Conservation (phyloP, 192 early-diverging fungal species). For the Physocladia obscura region DNA sequence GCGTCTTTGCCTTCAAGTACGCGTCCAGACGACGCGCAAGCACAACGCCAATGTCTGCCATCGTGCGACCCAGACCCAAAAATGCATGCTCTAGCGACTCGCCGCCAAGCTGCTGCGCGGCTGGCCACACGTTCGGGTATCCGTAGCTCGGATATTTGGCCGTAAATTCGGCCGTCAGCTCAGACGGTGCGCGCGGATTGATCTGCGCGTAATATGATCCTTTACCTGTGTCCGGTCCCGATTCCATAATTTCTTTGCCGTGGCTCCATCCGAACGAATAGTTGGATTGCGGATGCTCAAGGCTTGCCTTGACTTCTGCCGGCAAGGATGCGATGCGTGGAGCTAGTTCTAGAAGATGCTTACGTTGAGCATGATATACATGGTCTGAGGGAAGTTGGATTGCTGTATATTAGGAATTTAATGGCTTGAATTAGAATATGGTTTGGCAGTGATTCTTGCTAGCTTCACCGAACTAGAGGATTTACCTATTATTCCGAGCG, state of each 20-base stretch:
- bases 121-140: conserved; percentile 61
- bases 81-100: conserved; percentile 1
- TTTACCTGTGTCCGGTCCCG: conserved; percentile 62
- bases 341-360: conserved; percentile 49
- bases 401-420: background rate
- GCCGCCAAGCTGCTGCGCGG: background rate
- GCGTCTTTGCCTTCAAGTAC: conserved; percentile 44
- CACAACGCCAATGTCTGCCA: conserved; percentile 54
- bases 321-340: conserved; percentile 59
- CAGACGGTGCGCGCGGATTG: conserved; percentile 1
- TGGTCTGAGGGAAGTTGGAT: background rate
- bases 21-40: conserved; percentile 60
- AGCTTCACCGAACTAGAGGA: background rate
- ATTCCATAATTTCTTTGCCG: conserved; percentile 69
- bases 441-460: background rate
- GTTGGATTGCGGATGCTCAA: conserved; percentile 51
- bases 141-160: conserved; percentile 55
- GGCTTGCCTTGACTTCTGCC: conserved; percentile 41
- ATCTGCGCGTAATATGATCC: conserved; percentile 59
- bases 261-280: conserved; percentile 72
- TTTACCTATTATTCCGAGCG: background rate
- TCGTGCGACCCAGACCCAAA: conserved; percentile 56
- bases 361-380: conserved; percentile 31
- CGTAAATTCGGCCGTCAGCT: conserved; percentile 24
- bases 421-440: background rate